A percentile compares a stretch with the other conserved stretches of the same genome.
Evolutionary conservation across 352 stramenopile species (phyloP).

Genomic region (Pythium aquatile): DNA sequence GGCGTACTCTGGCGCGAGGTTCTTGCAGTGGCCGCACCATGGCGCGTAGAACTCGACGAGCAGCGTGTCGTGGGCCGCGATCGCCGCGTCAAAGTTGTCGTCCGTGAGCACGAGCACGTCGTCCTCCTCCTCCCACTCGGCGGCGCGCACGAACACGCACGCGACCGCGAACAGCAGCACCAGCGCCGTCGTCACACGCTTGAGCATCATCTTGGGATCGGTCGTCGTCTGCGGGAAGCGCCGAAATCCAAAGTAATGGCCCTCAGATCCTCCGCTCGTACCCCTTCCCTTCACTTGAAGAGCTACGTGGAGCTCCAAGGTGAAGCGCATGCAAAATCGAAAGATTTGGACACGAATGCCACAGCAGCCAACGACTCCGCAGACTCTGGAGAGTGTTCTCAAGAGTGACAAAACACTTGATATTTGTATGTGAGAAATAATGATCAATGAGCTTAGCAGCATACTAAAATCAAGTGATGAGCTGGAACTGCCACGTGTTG

Average conservation of each 20-base stretch:
- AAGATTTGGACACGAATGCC: constrained; percentile 29
- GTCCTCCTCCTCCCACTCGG: constrained; percentile 84
- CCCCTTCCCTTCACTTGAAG: constrained; percentile 1
- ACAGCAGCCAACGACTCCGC: not conserved
- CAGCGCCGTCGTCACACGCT: constrained; percentile 45
- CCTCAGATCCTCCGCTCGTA: not conserved
- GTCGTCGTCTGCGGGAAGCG: constrained; percentile 4
- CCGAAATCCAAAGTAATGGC: constrained; percentile 32
- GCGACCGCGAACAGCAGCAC: constrained; percentile 51
- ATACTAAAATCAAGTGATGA: constrained; percentile 15
- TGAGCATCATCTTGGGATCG: constrained; percentile 52
- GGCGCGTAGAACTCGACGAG: constrained; percentile 79
- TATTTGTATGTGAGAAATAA: constrained; percentile 6
- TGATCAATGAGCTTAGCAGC: constrained; percentile 20
- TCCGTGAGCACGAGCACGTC: constrained; percentile 91
- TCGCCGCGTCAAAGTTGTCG: constrained; percentile 89
- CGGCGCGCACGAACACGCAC: constrained; percentile 37
- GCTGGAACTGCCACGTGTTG: constrained; percentile 24
- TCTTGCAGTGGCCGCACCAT: constrained; percentile 63
- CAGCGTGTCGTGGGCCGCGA: constrained; percentile 80
- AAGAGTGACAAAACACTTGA: constrained; percentile 8
- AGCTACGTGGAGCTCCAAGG: constrained; percentile 13
- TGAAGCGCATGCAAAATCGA: constrained; percentile 40
- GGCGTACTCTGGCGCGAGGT: constrained; percentile 82
- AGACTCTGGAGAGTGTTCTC: not conserved